Evolutionary conservation across 2,329 filamentous ascomycete species (phyloP).

Genomic region (Pseudogymnoascus sp.): DNA sequence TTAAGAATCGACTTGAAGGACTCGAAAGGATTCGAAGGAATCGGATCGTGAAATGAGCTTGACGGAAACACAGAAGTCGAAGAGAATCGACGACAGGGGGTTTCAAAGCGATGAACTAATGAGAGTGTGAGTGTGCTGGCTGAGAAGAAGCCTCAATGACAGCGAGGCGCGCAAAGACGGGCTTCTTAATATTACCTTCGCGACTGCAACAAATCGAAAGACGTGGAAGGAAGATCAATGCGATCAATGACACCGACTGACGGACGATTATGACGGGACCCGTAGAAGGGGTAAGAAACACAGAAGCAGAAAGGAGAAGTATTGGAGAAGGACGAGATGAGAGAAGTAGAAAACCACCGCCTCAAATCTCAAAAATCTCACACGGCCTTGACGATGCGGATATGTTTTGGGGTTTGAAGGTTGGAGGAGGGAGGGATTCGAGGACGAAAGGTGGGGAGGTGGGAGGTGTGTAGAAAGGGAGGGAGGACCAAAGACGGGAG

Average conservation of each 20-base stretch:
- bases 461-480: constrained; percentile 3
- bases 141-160: background rate
- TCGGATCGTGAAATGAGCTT: constrained; percentile 2
- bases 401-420: background rate
- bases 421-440: background rate
- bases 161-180: constrained; percentile 5
- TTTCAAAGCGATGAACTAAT: background rate
- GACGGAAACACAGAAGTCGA: background rate
- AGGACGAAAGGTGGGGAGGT: constrained; percentile 4
- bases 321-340: constrained; percentile 3
- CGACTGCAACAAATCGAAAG: constrained; percentile 7
- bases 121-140: background rate
- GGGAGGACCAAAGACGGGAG: constrained; percentile 1
- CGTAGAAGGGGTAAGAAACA: constrained; percentile 2
- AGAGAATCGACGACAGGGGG: background rate
- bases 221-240: constrained; percentile 7
- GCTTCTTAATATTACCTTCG: background rate
- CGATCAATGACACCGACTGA: background rate
- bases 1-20: constrained; percentile 1
- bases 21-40: constrained; percentile 6
- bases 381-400: background rate
- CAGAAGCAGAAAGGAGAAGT: constrained; percentile 8
- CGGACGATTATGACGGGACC: background rate
- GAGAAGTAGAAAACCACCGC: constrained; percentile 3
- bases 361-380: constrained; percentile 7